Percentiles rank a stretch among this genome's conserved stretches.
phyloP scores from a whole-genome alignment of 306 rosid genomes.

The Glycyrrhiza uralensis region DNA sequence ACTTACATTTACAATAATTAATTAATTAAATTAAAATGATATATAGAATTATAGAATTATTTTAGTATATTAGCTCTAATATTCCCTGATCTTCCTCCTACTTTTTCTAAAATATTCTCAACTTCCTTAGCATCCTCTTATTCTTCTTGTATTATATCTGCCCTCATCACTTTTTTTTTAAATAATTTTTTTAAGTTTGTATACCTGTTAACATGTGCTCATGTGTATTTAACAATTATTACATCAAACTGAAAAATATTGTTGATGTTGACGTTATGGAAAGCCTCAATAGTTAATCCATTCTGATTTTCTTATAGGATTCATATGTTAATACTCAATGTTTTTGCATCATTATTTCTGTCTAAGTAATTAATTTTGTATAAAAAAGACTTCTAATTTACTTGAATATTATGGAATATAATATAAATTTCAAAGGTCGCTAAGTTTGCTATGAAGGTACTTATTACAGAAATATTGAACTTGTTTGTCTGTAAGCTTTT shows the following conservation, averaged over 20 bases:
- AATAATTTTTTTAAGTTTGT: neutral
- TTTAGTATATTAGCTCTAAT: neutral
- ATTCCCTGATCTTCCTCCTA: conserved; percentile 10
- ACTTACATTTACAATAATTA: neutral
- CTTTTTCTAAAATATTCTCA: neutral
- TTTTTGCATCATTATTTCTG: conserved; percentile 15
- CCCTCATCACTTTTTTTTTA: neutral
- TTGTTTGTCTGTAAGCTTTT: neutral
- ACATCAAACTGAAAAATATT: conserved; percentile 11
- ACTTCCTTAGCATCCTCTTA: neutral
- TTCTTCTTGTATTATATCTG: neutral
- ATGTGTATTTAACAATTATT: neutral
- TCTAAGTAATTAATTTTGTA: conserved; percentile 2
- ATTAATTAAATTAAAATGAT: neutral
- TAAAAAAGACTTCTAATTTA: neutral
- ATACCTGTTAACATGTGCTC: neutral
- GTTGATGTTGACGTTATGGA: neutral
- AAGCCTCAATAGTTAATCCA: neutral
- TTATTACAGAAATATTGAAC: neutral
- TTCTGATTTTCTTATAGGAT: neutral
- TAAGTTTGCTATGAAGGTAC: neutral
- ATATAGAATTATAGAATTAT: neutral
- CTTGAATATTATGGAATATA: conserved; percentile 6
- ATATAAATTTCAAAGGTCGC: neutral
- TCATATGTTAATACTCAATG: neutral